A percentile compares a stretch with the other conserved stretches of the same genome.
Evolutionary conservation across 192 early-diverging fungal genomes (phyloP).

Genomic region (Umbelopsis vinacea): DNA sequence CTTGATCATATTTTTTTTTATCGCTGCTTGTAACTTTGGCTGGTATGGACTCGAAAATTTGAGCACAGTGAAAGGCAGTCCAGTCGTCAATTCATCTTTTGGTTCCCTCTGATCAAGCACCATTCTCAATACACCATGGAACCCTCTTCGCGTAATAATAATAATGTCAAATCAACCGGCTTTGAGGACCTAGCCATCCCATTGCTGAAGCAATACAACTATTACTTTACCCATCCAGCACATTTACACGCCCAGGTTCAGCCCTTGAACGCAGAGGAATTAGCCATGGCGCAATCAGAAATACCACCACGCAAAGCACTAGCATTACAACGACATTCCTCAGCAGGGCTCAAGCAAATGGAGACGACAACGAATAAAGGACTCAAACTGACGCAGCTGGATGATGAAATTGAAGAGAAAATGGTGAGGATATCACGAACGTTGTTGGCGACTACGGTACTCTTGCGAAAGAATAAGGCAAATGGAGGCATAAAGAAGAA

Average conservation of each 20-base stretch:
- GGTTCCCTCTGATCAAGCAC: too few relatives aligned
- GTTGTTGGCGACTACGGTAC: conserved; percentile 9
- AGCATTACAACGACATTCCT: conserved; percentile 14
- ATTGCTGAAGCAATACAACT: conserved; percentile 7
- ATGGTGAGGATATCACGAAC: conserved; percentile 17
- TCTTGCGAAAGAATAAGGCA: conserved; percentile 12
- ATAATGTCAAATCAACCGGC: neutral
- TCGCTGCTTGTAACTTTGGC: too few relatives aligned
- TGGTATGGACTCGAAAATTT: too few relatives aligned
- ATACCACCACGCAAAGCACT: conserved; percentile 21
- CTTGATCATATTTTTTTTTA: too few relatives aligned
- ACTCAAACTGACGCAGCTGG: conserved; percentile 6
- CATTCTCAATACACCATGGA: neutral
- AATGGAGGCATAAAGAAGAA: neutral
- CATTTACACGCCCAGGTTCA: conserved; percentile 15
- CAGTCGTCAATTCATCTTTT: too few relatives aligned
- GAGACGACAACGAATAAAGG: conserved; percentile 9
- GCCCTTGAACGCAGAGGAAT: conserved; percentile 12
- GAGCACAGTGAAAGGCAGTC: too few relatives aligned
- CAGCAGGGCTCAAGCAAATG: neutral
- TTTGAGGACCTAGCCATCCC: conserved; percentile 5
- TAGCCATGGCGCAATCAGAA: conserved; percentile 11
- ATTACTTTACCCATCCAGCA: conserved; percentile 18
- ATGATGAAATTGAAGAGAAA: conserved; percentile 19
- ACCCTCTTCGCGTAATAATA: neutral